These are phyloP conservation scores for Rubia tinctorum DNA, from an alignment of 305 asterid genomes.

Conservation along the genomic window DNA sequence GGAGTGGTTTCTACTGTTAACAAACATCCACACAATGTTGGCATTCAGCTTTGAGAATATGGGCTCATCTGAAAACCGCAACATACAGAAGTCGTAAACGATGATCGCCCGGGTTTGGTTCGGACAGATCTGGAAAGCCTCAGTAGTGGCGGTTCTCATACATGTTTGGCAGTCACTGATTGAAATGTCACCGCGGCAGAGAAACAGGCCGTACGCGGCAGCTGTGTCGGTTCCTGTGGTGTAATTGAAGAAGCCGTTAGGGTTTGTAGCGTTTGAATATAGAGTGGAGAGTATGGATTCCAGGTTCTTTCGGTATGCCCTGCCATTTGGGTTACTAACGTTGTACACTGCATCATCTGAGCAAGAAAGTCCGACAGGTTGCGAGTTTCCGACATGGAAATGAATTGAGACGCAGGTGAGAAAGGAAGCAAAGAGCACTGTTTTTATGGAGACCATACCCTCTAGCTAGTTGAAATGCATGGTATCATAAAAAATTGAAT, in stretches of 20 bases:
- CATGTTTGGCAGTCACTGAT: neutral
- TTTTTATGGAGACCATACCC: neutral
- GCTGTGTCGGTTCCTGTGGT: neutral
- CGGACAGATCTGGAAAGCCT: neutral
- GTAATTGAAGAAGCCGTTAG: slow-evolving; percentile 9
- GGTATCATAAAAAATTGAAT: no score
- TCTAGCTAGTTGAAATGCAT: no score
- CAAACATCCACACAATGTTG: fast-evolving
- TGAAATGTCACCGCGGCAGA: slow-evolving; percentile 21
- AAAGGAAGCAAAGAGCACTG: neutral
- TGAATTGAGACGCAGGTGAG: neutral
- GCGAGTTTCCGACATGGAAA: neutral
- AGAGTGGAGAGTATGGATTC: neutral
- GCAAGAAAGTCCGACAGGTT: neutral
- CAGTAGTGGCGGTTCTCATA: neutral
- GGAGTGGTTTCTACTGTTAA: neutral
- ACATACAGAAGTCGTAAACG: neutral
- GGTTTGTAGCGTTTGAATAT: neutral
- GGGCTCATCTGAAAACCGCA: neutral
- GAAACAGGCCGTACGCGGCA: slow-evolving; percentile 16
- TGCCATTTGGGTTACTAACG: neutral
- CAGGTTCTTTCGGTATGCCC: neutral
- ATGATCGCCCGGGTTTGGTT: neutral
- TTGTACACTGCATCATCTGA: neutral
- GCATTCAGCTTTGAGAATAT: neutral